Evolutionary conservation across 805 yeast species (phyloP), one percentile per base, ranked within the genome.

Genomic region (Saccharomycopsis capsularis): DNA sequence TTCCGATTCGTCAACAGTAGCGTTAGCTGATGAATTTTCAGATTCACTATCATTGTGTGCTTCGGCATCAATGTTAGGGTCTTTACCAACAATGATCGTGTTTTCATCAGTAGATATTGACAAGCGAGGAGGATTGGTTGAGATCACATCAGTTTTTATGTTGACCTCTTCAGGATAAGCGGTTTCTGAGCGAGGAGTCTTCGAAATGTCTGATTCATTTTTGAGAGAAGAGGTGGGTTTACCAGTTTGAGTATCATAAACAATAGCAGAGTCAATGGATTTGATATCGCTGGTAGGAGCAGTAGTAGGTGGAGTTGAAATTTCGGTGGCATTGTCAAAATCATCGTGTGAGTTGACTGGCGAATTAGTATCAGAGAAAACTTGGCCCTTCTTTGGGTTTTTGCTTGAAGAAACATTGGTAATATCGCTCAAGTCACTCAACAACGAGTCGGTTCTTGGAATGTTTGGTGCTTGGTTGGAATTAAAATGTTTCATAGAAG

Each of bases 231-330:
- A 11, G n/a, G 41, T 6, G 24, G 24, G 11, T 16, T 19, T 27
- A 38, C 24, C n/a, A n/a, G n/a, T n/a, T 13, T 27, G 32, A 7
- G 32, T 7, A 7, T 27, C 32, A 7, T 27, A 13, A 9, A 11
- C 18, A 34, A 11, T 9, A 16, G 38, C 19, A 19, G 9, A 18
- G 16, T 41, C 25, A 29, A 41, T 29, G 9, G 44, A 40, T 24
- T 38, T 30, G 22, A 24, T 27, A 9, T 37, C 36, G 29, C 34
- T 34, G 24, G 18, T 25, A 5, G 32, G 29, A 6, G 40, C 44
- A n/a, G 45, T 40, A 11, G 49, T 46, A 4, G 49, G 49, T 16
- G 49, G 45, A 11, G 49, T 40, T 5, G 45, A 46, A 29, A 46
- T 27, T 22, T 45, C 48, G 3, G 35, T 25, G 22, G 5, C 19